These are phyloP conservation scores for Fusarium cyanostomum DNA, from an alignment of 2,329 filamentous ascomycete genomes.

Conservation along the genomic window DNA sequence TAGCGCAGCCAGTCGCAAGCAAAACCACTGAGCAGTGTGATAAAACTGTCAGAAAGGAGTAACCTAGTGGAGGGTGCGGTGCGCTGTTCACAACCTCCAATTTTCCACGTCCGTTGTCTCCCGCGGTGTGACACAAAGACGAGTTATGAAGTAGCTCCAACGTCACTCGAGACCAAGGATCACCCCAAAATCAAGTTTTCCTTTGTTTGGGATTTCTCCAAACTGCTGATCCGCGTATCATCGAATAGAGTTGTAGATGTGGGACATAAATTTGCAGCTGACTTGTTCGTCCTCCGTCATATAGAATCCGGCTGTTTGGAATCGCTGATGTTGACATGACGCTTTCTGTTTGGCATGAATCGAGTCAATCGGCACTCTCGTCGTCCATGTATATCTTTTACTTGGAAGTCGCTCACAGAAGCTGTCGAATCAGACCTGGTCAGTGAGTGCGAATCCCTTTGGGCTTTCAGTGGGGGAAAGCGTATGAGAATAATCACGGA, in stretches of 20 bases:
- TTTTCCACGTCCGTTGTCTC: background rate
- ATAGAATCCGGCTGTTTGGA: background rate
- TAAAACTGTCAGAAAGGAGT: too few relatives aligned
- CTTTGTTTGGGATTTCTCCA: background rate
- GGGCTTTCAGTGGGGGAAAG: too few relatives aligned
- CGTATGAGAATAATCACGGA: too few relatives aligned
- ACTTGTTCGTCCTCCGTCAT: background rate
- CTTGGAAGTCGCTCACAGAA: background rate
- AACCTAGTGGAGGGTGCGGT: background rate
- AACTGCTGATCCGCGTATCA: background rate
- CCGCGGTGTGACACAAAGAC: background rate
- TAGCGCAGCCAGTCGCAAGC: too few relatives aligned
- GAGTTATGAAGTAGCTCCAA: background rate
- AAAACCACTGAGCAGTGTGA: too few relatives aligned
- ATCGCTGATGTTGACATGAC: background rate
- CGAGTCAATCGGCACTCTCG: background rate
- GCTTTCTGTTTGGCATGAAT: background rate
- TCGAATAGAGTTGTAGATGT: background rate
- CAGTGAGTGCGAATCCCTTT: background rate
- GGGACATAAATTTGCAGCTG: background rate
- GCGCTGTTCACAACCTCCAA: background rate
- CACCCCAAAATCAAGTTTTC: slow-evolving; percentile 20
- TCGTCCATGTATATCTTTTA: background rate
- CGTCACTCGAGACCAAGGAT: background rate
- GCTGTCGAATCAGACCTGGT: background rate